Evolutionary conservation across 2,329 filamentous ascomycete genomes (phyloP).

Genomic region (Aaosphaeria pasadenensis): DNA sequence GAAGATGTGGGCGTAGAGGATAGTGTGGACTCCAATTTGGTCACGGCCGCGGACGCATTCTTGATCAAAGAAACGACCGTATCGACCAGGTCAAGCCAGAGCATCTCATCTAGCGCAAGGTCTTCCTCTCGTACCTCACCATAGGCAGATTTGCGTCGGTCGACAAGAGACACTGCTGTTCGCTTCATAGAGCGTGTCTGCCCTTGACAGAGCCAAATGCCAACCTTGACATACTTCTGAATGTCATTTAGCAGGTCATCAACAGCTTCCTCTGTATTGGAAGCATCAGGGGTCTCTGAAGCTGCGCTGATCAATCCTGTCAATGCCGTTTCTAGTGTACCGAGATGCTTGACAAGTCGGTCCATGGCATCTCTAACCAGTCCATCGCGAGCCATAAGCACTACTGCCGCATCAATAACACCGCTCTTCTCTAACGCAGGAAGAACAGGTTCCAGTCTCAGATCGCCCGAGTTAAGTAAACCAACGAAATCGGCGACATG

Average conservation of each 20-base stretch:
- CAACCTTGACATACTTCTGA: constrained; percentile 87
- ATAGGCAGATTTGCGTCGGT: constrained; percentile 28
- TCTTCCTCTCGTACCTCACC: constrained; percentile 54
- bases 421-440: constrained; percentile 87
- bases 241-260: constrained; percentile 73
- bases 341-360: constrained; percentile 76
- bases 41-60: constrained; percentile 45
- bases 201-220: constrained; percentile 91
- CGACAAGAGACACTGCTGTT: constrained; percentile 37
- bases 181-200: constrained; percentile 63
- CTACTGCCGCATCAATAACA: constrained; percentile 87
- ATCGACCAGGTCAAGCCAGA: constrained; percentile 67
- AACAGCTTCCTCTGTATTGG: constrained; percentile 62
- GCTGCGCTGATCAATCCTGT: constrained; percentile 67
- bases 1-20: constrained; percentile 13
- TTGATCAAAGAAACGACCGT: constrained; percentile 55
- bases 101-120: constrained; percentile 58
- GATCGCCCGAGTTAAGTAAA: constrained; percentile 69
- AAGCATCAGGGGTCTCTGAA: constrained; percentile 54
- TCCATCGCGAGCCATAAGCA: constrained; percentile 86
- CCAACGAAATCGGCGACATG: constrained; percentile 86
- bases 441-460: constrained; percentile 76
- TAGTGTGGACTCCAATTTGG: constrained; percentile 39
- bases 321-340: constrained; percentile 74
- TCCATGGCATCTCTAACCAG: constrained; percentile 80